Conservation (phyloP, 768 basidiomycete species). For the Rhodotorula diobovata region DNA sequence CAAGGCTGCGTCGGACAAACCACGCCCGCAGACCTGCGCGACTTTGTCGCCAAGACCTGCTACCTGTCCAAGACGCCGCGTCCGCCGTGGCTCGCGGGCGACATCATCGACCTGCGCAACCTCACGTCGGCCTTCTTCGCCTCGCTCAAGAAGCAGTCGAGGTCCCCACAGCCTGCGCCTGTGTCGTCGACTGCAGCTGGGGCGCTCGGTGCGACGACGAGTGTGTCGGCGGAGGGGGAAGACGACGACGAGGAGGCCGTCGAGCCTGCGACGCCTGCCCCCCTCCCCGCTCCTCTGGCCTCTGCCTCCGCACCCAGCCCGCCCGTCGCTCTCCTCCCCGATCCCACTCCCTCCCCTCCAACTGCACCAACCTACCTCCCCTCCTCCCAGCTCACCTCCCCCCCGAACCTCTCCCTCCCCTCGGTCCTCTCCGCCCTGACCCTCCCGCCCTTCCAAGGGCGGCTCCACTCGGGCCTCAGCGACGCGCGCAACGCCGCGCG, state of each 20-base stretch:
- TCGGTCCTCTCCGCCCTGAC: conserved; percentile 70
- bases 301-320: background rate
- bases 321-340: background rate
- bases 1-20: too few species aligned
- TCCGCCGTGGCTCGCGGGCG: conserved; percentile 68
- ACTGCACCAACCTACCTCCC: conserved; percentile 6
- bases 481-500: conserved; percentile 85
- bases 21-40: conserved; percentile 28
- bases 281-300: background rate
- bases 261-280: background rate
- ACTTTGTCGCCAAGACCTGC: conserved; percentile 41
- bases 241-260: background rate
- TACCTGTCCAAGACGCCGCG: conserved; percentile 55
- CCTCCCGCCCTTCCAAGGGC: conserved; percentile 71
- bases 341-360: background rate
- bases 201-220: background rate
- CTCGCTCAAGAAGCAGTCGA: background rate
- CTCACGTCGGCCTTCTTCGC: conserved; percentile 28
- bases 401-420: conserved; percentile 60
- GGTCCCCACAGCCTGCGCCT: background rate
- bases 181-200: background rate
- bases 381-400: conserved; percentile 19
- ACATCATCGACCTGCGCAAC: conserved; percentile 68
- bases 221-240: too few species aligned
- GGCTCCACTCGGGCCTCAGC: conserved; percentile 83